Evolutionary conservation across 192 early-diverging fungal species (phyloP).

Genomic region (Umbelopsis ramanniana): DNA sequence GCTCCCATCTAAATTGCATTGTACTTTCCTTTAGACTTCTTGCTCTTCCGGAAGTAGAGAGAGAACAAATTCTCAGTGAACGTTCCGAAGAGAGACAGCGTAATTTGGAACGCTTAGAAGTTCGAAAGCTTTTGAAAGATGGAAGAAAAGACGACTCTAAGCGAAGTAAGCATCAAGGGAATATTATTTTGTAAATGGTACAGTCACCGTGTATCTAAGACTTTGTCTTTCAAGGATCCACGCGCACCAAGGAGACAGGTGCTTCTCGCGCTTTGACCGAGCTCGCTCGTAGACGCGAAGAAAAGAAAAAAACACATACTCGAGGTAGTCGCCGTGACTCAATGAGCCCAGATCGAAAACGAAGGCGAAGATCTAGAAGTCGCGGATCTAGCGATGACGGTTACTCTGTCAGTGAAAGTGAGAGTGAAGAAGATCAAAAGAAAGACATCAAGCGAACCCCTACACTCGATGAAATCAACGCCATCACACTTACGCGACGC

Average conservation of each 20-base stretch:
- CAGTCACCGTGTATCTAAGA: background rate
- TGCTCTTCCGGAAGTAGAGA: conserved; percentile 71
- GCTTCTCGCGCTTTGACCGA: conserved; percentile 51
- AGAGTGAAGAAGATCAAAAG: conserved; percentile 41
- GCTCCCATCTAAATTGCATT: background rate
- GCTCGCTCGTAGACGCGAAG: conserved; percentile 61
- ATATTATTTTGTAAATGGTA: background rate
- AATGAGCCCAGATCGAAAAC: conserved; percentile 39
- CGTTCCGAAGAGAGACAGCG: conserved; percentile 63
- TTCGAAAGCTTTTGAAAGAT: conserved; percentile 44
- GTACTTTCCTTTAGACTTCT: conserved; percentile 43
- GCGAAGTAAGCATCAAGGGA: conserved; percentile 26
- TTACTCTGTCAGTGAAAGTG: conserved; percentile 34
- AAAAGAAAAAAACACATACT: conserved; percentile 40
- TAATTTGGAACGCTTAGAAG: conserved; percentile 41
- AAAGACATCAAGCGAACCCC: conserved; percentile 48
- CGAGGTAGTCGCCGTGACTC: conserved; percentile 35
- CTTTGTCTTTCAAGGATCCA: conserved; percentile 45
- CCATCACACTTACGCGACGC: conserved; percentile 64
- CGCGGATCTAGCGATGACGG: conserved; percentile 36
- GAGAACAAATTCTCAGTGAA: conserved; percentile 77
- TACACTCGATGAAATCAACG: conserved; percentile 65
- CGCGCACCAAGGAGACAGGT: conserved; percentile 53
- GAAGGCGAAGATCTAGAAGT: conserved; percentile 21
- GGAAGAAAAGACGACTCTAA: conserved; percentile 40